Evolutionary conservation across 371 early-diverging fungal species (phyloP).

Genomic region (Mortierella sp.): DNA sequence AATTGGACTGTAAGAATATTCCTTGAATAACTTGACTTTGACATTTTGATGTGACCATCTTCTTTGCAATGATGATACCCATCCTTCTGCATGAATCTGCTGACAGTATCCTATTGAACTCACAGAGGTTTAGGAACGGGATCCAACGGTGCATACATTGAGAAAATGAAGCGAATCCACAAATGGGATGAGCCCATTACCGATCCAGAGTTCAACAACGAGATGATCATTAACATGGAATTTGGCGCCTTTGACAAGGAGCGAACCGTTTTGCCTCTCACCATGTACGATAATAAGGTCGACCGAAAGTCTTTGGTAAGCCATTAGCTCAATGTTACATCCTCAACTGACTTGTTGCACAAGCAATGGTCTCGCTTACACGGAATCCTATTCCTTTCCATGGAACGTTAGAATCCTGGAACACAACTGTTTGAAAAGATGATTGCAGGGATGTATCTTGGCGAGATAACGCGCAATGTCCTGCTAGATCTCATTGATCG

Average conservation of each 20-base stretch:
- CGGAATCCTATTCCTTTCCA: no score
- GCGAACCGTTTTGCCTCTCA: slow-evolving; percentile 78
- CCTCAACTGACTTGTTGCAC: no score
- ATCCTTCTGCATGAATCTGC: neutral
- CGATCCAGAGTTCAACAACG: slow-evolving; percentile 38
- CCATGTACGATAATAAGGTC: slow-evolving; percentile 85
- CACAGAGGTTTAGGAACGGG: slow-evolving; percentile 92
- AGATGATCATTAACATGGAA: slow-evolving; percentile 95
- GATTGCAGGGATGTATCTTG: slow-evolving; percentile 95
- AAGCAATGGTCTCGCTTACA: no score
- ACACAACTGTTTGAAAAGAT: slow-evolving; percentile 91
- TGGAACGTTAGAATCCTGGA: slow-evolving; percentile 67
- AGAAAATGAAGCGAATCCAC: slow-evolving; percentile 59
- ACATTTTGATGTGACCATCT: neutral
- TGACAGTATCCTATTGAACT: neutral
- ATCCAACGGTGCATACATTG: slow-evolving; percentile 95
- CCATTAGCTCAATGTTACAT: no score
- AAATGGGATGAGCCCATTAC: neutral
- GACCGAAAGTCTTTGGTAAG: slow-evolving; percentile 78
- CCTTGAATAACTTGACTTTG: neutral
- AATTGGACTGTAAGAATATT: slow-evolving; percentile 70
- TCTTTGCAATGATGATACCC: neutral
- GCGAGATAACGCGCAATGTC: slow-evolving; percentile 86
- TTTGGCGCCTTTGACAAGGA: slow-evolving; percentile 92
- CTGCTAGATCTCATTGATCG: slow-evolving; percentile 82